phyloP scores from a whole-genome alignment of 768 basidiomycete species.

The Agrocybe praecox region DNA sequence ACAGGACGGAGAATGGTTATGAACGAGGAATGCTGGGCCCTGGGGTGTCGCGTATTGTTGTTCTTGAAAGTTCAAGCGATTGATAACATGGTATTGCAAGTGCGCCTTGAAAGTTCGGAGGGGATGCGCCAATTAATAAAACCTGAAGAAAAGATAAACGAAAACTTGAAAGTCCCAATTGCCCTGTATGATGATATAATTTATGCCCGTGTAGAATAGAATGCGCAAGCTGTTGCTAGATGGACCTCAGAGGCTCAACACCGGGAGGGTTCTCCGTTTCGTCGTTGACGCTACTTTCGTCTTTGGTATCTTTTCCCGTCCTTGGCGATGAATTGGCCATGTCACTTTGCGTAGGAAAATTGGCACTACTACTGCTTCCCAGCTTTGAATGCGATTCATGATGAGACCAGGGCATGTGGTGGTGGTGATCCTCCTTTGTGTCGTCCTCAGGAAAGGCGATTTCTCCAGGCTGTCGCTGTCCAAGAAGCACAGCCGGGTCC shows the following conservation, averaged over 20 bases:
- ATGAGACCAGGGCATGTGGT: slow-evolving; percentile 20
- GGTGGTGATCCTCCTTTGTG: slow-evolving; percentile 17
- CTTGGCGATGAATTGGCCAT: not conserved
- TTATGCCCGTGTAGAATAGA: not conserved
- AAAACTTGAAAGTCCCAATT: not conserved
- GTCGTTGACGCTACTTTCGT: slow-evolving; percentile 14
- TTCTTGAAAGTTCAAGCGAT: too few relatives aligned
- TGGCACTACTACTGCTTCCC: slow-evolving; percentile 1
- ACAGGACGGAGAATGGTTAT: too few relatives aligned
- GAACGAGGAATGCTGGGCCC: too few relatives aligned
- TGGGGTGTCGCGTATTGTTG: too few relatives aligned
- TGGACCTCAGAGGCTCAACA: slow-evolving; percentile 3
- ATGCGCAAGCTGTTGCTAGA: not conserved
- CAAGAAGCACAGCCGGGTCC: slow-evolving; percentile 66
- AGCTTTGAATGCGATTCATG: slow-evolving; percentile 12
- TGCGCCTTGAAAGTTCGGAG: too few relatives aligned
- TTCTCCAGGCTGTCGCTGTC: slow-evolving; percentile 44
- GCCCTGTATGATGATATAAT: not conserved
- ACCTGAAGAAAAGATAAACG: not conserved
- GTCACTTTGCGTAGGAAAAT: not conserved
- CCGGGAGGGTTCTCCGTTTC: slow-evolving; percentile 18
- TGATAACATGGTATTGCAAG: too few relatives aligned
- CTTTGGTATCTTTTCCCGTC: not conserved
- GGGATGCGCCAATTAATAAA: not conserved
- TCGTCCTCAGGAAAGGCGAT: slow-evolving; percentile 27